phyloP scores from a whole-genome alignment of 1,284 basidiomycete genomes.

The Ustilago tritici region DNA sequence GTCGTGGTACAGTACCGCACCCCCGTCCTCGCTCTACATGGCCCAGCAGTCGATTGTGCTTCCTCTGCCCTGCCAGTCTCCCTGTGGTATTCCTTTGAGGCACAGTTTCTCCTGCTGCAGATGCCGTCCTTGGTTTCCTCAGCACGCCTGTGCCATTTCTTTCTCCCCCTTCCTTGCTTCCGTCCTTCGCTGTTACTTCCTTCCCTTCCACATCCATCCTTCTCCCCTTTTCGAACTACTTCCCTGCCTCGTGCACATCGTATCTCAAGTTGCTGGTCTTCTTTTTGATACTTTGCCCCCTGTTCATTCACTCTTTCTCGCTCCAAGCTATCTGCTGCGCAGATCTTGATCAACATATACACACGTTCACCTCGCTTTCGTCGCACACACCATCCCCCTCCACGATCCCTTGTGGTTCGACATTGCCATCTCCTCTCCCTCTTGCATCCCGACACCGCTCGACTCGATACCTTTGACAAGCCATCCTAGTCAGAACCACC shows the following conservation, averaged over 20 bases:
- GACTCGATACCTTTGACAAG: constrained; percentile 31
- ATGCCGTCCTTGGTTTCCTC: not conserved
- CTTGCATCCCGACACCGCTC: not conserved
- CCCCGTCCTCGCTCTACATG: not conserved
- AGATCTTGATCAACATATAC: constrained; percentile 21
- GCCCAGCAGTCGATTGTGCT: not conserved
- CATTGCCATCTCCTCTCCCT: constrained; percentile 10
- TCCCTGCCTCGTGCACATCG: constrained; percentile 8
- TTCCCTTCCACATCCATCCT: constrained; percentile 16
- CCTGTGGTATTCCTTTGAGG: not conserved
- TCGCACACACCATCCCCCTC: not conserved
- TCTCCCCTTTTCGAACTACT: constrained; percentile 21
- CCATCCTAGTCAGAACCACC: constrained; percentile 14
- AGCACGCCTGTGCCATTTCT: not conserved
- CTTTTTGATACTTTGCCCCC: constrained; percentile 30
- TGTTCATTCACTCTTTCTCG: not conserved
- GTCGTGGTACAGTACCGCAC: constrained; percentile 4
- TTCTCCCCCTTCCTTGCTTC: constrained; percentile 14
- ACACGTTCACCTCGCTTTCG: constrained; percentile 12
- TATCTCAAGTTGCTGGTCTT: constrained; percentile 50
- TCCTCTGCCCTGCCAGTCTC: not conserved
- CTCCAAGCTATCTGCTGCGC: constrained; percentile 21
- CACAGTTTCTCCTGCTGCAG: not conserved
- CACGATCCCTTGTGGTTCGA: constrained; percentile 15
- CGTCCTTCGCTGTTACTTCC: constrained; percentile 12